phyloP scores from a whole-genome alignment of 306 rosid species.

The apple (Malus domestica) region ASM211411v1 NC_041790.1:5127501-5128000 shows the following conservation, averaged over 20 bases:
- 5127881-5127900: neutral
- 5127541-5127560: too few species aligned
- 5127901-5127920: neutral
- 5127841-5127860: neutral
- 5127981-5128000: constrained; percentile 47
- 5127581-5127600: too few species aligned
- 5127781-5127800: constrained; percentile 64
- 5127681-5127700: constrained; percentile 54
- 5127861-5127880: neutral
- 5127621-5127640: too few species aligned
- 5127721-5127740: constrained; percentile 55
- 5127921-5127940: constrained; percentile 49
- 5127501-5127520: too few species aligned
- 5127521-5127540: too few species aligned
- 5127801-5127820: constrained; percentile 67
- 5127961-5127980: constrained; percentile 74
- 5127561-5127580: too few species aligned
- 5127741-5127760: constrained; percentile 54
- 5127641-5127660: too few species aligned
- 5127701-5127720: constrained; percentile 57
- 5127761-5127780: constrained; percentile 78
- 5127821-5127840: constrained; percentile 61
- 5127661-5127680: too few species aligned
- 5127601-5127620: too few species aligned
- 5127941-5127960: constrained; percentile 54